Evolutionary conservation across 768 basidiomycete genomes (phyloP), one percentile per base, ranked within the genome.

Genomic region (Kwoniella sp.): DNA sequence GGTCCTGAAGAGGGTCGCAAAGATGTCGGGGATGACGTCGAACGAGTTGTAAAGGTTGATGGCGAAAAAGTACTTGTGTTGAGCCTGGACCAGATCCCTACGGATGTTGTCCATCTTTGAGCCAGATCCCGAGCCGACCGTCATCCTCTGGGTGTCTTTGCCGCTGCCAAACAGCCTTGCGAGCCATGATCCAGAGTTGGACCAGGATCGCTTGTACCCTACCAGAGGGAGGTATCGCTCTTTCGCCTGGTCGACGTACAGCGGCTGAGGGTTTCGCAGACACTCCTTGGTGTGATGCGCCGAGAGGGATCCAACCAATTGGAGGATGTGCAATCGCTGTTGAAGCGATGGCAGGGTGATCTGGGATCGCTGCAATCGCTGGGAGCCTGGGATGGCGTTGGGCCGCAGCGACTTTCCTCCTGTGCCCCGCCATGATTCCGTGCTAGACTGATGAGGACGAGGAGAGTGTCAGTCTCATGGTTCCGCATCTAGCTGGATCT

Each of bases 41-140:
- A 98, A 99, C 11, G 92, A 96, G 79, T 99, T 99, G 80, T 96
- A 96, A 53, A 98, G 80, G 76, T 99, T 99, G 81, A 99, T 98
- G 55, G 90, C 93, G 76, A 99, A 95, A 77, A 89, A 98, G 74
- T 98, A 99, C 73, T 99, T 98, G 82, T 99, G 95, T 60, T 86
- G 82, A 67, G 79, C 79, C 10, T 36, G 56, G 19, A 46, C 50
- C 15, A 73, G 56, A 52, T 71, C 73, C 27, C 70, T 57, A 23
- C 54, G 53, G 51, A 70, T 60, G 31, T 40, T 54, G n/a, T 68
- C 64, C 25, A 55, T 50, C 33, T 56, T 55, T 44, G n/a, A 46
- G 23, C 32, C 46, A 12, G 53, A 28, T 47, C 42, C 8, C 54
- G 50, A 19, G 38, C 38, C 40, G 44, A 25, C 22, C 41, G 44